phyloP scores from a whole-genome alignment of 257 asterid species.

The Euphrasia confusa region DNA sequence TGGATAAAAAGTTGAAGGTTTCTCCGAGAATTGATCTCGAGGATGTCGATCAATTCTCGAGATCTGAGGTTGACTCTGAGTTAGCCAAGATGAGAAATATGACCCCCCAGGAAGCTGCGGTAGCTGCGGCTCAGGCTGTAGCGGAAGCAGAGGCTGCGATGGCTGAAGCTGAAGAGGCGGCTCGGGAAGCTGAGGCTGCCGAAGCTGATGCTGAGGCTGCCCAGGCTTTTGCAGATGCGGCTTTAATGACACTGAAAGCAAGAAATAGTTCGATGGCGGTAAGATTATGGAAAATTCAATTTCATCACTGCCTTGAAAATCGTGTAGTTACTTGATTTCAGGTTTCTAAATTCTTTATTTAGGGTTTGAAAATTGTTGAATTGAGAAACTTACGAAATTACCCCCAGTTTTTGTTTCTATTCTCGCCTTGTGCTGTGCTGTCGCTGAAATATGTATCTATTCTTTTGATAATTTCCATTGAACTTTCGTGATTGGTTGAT shows the following conservation, averaged over 20 bases:
- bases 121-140: conserved; percentile 92
- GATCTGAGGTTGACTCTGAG: conserved; percentile 66
- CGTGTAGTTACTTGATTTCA: too few relatives aligned
- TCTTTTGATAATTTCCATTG: too few relatives aligned
- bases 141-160: conserved; percentile 96
- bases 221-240: conserved; percentile 90
- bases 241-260: conserved; percentile 66
- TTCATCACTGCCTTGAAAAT: not conserved
- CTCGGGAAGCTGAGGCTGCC: conserved; percentile 86
- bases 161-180: conserved; percentile 96
- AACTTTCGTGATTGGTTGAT: conserved; percentile 8
- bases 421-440: too few relatives aligned
- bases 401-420: too few relatives aligned
- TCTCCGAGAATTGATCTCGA: conserved; percentile 44
- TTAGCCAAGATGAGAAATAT: conserved; percentile 61
- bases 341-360: too few relatives aligned
- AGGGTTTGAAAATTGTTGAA: too few relatives aligned
- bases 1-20: conserved; percentile 45
- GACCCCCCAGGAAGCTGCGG: conserved; percentile 85
- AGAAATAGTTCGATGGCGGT: conserved; percentile 64
- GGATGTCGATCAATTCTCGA: conserved; percentile 41
- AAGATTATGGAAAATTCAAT: conserved; percentile 26
- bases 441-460: too few relatives aligned
- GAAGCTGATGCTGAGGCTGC: conserved; percentile 97
- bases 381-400: too few relatives aligned